These are phyloP conservation scores for Eruca vesicaria DNA, from an alignment of 441 rosid genomes.

Conservation along the genomic window DNA sequence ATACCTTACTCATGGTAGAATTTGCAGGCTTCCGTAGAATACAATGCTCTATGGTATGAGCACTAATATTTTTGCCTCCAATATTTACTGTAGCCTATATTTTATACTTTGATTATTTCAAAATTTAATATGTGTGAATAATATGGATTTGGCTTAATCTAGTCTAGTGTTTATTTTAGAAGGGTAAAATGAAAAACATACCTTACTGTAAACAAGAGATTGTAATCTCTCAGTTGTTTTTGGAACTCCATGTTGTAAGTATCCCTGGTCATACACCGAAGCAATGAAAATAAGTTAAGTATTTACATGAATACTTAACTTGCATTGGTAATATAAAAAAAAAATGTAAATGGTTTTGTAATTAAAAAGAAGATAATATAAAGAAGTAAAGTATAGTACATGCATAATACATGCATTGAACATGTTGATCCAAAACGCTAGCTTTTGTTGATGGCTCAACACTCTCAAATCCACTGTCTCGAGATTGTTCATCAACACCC, in stretches of 20 bases:
- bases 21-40: constrained; percentile 59
- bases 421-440: constrained; percentile 98
- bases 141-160: neutral
- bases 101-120: constrained; percentile 1
- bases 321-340: too few relatives aligned
- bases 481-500: constrained; percentile 71
- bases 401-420: constrained; percentile 97
- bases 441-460: constrained; percentile 69
- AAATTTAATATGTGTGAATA: neutral
- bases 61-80: constrained; percentile 78
- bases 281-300: neutral
- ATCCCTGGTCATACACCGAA: constrained; percentile 56
- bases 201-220: constrained; percentile 62
- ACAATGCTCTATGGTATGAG: constrained; percentile 77
- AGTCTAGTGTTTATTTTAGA: neutral
- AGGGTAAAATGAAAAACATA: constrained; percentile 21
- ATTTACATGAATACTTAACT: neutral
- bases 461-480: constrained; percentile 64
- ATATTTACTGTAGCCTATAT: constrained; percentile 70
- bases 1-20: constrained; percentile 51
- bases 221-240: constrained; percentile 63
- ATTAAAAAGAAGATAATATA: neutral
- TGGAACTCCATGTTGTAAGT: constrained; percentile 84
- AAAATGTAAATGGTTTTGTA: neutral
- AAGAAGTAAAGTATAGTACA: constrained; percentile 45